Evolutionary conservation across 2,329 filamentous ascomycete genomes (phyloP).

Genomic region (Cytospora piceicola): DNA sequence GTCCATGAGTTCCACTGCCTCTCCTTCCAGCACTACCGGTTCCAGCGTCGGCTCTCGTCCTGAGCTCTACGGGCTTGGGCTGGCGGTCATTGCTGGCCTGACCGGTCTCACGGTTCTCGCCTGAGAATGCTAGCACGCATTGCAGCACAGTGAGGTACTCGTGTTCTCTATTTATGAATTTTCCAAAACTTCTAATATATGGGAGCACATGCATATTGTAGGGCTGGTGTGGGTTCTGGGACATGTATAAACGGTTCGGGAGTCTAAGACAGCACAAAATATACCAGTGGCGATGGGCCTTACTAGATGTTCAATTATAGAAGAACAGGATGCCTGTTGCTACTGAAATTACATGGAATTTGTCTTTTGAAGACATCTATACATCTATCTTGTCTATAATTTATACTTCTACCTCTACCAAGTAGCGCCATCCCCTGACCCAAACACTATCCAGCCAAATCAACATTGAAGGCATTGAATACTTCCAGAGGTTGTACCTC

Average conservation of each 20-base stretch:
- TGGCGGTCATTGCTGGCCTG: slow-evolving; percentile 25
- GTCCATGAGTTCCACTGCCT: slow-evolving; percentile 8
- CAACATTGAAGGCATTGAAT: slow-evolving; percentile 6
- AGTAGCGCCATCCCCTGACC: neutral
- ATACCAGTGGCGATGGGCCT: slow-evolving; percentile 9
- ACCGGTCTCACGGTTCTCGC: slow-evolving; percentile 21
- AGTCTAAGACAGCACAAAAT: neutral
- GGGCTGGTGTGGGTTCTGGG: neutral
- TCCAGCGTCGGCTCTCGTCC: slow-evolving; percentile 21
- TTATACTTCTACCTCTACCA: neutral
- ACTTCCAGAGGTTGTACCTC: neutral
- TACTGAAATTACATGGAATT: slow-evolving; percentile 1
- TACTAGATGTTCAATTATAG: neutral
- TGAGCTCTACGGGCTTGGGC: slow-evolving; percentile 26
- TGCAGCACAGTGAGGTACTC: neutral
- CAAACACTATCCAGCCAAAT: neutral
- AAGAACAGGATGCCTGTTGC: neutral
- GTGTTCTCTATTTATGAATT: slow-evolving; percentile 10
- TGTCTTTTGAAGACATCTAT: neutral
- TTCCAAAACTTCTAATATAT: slow-evolving; percentile 3
- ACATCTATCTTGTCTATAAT: neutral
- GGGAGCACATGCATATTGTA: slow-evolving; percentile 2
- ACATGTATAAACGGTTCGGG: neutral
- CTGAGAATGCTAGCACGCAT: neutral
- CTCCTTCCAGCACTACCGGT: slow-evolving; percentile 16